Evolutionary conservation across 352 stramenopile species (phyloP), one percentile per base, ranked within the genome.

Genomic region (Halophytophthora polymorphica): DNA sequence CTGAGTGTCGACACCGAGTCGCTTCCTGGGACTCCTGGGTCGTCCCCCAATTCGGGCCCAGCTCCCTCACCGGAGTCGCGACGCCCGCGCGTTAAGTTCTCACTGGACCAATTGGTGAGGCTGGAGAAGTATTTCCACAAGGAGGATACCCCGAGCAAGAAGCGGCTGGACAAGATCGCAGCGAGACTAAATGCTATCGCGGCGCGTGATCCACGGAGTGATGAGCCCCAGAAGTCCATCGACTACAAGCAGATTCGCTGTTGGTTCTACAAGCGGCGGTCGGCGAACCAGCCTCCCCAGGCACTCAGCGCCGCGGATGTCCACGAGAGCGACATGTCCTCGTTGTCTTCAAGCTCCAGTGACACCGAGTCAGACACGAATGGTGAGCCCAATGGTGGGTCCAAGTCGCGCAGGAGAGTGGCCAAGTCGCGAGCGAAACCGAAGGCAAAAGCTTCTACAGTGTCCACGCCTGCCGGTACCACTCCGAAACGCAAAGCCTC

Each of bases 211-310:
- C 55, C 72, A 3, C 66, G 58, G 22, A 85, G 77, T 25, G 76
- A 89, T 37, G 67, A 66, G 2, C 71, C 73, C 6, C 77, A 90
- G 45, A 64, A 71, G 18, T 74, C 66, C 14, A 88, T 89, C 45
- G 83, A 93, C 60, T 91, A 92, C 68, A 93, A 93, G 64, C 83
- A 93, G 49, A 83, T 93, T 43, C 76, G 83, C 5, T 88, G 83
- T 53, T 93, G 83, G 83, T 93, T 93, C 61, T 93, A 93, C 69
- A 93, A 93, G 58, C 74, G 83, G 13, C 73, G 81, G 42, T 89
- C 81, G 5, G 83, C 77, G 12, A 89, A 91, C 34, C 73, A 87
- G 39, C 81, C 77, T 37, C 81, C 81, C 34, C 81, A 91, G 56
- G 77, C 78, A 17, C 53, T 91, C 12, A 82, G 70, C 18, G 56